These are phyloP conservation scores for Geranium brycei DNA, from an alignment of 345 rosid genomes.

Conservation along the genomic window DNA sequence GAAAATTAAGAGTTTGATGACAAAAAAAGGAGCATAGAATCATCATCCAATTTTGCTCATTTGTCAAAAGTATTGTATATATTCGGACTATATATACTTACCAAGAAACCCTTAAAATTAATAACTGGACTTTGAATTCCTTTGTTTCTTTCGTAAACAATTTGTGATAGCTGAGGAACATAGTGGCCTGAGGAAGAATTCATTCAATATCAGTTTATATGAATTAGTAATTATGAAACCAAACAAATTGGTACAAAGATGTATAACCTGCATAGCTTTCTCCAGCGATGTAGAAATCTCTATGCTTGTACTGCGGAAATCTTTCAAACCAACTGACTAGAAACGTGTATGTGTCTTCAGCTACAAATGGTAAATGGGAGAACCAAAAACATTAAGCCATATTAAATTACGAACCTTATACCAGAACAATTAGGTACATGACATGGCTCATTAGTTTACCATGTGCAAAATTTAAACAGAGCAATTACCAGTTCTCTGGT, in stretches of 20 bases:
- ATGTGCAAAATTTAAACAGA: background rate
- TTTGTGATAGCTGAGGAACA: conserved; percentile 89
- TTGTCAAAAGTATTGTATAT: background rate
- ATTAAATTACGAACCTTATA: background rate
- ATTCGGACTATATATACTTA: conserved; percentile 17
- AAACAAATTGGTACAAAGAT: background rate
- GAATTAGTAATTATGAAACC: background rate
- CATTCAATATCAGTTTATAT: background rate
- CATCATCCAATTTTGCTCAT: background rate
- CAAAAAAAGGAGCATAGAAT: background rate
- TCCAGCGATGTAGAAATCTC: conserved; percentile 93
- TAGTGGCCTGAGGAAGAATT: conserved; percentile 54
- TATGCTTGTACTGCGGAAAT: conserved; percentile 88
- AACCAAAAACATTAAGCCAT: background rate
- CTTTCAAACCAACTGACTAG: conserved; percentile 81
- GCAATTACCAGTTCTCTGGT: conserved; percentile 63
- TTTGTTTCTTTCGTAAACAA: conserved; percentile 55
- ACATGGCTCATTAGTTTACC: background rate
- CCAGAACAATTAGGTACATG: background rate
- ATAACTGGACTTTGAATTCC: conserved; percentile 51
- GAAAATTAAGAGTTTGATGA: background rate
- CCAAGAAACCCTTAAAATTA: conserved; percentile 92
- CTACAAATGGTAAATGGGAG: conserved; percentile 26
- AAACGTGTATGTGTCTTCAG: conserved; percentile 81
- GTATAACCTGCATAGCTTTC: conserved; percentile 84